Evolutionary conservation across 768 basidiomycete species (phyloP), one percentile per base, ranked within the genome.

Genomic region (Holtermanniella nyarrowii): DNA sequence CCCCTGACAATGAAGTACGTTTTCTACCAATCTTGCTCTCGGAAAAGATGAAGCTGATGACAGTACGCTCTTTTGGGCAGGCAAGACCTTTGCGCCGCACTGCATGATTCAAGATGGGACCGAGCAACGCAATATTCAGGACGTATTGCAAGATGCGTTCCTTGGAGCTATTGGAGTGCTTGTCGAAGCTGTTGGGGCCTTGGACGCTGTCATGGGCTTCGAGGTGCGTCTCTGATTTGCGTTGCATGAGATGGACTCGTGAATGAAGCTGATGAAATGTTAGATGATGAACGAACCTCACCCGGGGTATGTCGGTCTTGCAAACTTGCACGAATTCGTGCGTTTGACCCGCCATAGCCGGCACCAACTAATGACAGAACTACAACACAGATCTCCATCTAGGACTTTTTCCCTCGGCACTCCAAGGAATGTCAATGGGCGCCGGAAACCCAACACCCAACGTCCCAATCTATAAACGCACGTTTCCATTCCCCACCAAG

Each of bases 201-300:
- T 91, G 25, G 81, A 86, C 14, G 82, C 80, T 1, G 85, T 97
- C 1, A 62, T 93, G 20, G 93, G 93, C 0, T 90, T 93, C 52
- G 86, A 96, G 79, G 90, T 89, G 58, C 44, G 73, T 55, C 21
- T 21, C n/a, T n/a, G 1, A 4, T 18, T 1, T 24, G 24, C 11
- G 22, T 7, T 55, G 31, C 23, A 4, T 13, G 20, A 20, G 41
- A 12, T n/a, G n/a, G n/a, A n/a, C n/a, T n/a, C n/a, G 37, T 21
- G 48, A 13, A 45, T 42, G 18, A 13, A 37, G 11, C 16, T 46
- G 43, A 23, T 27, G 5, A 14, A 3, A 2, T 24, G 20, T 11
- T 57, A 91, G 88, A 79, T 89, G 68, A 82, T 93, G 78, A 95
- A 96, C 59, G 90, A 95, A 71, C 90, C 90, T 0, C 90, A 99